These are phyloP conservation scores for Pseudodiploospora longispora DNA, from an alignment of 2,329 filamentous ascomycete species.

Conservation along the genomic window DNA sequence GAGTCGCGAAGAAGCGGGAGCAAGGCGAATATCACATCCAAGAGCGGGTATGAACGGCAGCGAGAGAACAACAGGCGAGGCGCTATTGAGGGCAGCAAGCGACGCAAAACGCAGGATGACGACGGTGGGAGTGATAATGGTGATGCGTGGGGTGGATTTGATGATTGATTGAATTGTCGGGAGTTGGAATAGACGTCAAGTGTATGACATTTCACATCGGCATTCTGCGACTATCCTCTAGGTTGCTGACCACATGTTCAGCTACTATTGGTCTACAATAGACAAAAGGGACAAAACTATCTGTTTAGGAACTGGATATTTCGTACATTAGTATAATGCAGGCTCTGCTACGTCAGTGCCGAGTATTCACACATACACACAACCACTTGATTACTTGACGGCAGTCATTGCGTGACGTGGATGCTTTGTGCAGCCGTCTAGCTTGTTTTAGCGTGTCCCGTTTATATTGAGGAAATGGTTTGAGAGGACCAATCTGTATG, in stretches of 20 bases:
- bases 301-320: no score
- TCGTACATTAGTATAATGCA: no score
- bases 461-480: no score
- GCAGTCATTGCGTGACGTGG: no score
- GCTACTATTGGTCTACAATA: neutral
- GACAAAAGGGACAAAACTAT: no score
- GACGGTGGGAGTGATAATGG: constrained; percentile 15
- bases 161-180: constrained; percentile 23
- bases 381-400: no score
- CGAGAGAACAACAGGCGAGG: constrained; percentile 59
- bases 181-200: neutral
- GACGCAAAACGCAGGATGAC: constrained; percentile 32
- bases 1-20: constrained; percentile 51
- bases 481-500: no score
- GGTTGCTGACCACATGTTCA: neutral
- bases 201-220: neutral
- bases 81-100: constrained; percentile 55
- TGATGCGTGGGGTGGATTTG: constrained; percentile 41
- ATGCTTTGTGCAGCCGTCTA: no score
- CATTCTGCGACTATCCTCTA: neutral
- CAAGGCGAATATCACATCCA: constrained; percentile 67
- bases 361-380: no score
- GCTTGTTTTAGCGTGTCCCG: no score
- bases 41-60: constrained; percentile 66
- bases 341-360: no score